Percentiles rank a stretch among this genome's conserved stretches.
Conservation (phyloP, 1,284 basidiomycete genomes). For the Cutaneotrichosporon sp. region DNA sequence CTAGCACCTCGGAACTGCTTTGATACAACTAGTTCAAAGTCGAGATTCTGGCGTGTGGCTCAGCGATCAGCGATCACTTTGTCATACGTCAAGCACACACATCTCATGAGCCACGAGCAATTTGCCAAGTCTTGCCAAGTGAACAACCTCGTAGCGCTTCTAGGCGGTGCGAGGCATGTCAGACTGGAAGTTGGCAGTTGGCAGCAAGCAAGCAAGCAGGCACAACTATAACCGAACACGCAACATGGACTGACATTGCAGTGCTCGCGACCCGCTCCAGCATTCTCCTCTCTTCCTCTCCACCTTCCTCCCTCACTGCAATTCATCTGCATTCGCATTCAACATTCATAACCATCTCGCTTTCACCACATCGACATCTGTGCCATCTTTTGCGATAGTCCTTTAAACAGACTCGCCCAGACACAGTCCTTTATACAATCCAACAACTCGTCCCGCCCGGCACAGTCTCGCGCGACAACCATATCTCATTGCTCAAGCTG, state of each 20-base stretch:
- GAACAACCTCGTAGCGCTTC: too few species aligned
- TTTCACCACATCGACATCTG: background rate
- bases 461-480: background rate
- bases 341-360: background rate
- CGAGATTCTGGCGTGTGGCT: too few species aligned
- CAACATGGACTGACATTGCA: background rate
- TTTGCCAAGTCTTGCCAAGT: too few species aligned
- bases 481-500: conserved; percentile 37
- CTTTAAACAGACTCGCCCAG: background rate
- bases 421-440: background rate
- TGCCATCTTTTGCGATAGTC: background rate
- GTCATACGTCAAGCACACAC: too few species aligned
- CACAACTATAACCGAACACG: background rate
- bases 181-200: too few species aligned
- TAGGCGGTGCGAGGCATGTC: too few species aligned
- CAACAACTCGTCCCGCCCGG: background rate
- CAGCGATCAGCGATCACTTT: too few species aligned
- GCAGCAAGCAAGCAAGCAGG: background rate
- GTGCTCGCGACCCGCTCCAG: conserved; percentile 20
- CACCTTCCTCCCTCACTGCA: background rate
- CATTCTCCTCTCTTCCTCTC: conserved; percentile 20
- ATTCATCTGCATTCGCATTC: background rate
- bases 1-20: too few species aligned
- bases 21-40: too few species aligned
- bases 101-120: background rate